Evolutionary conservation across 1,139 yeast species (phyloP), one percentile per base, ranked within the genome.

Genomic region (Yarrowia galli): DNA sequence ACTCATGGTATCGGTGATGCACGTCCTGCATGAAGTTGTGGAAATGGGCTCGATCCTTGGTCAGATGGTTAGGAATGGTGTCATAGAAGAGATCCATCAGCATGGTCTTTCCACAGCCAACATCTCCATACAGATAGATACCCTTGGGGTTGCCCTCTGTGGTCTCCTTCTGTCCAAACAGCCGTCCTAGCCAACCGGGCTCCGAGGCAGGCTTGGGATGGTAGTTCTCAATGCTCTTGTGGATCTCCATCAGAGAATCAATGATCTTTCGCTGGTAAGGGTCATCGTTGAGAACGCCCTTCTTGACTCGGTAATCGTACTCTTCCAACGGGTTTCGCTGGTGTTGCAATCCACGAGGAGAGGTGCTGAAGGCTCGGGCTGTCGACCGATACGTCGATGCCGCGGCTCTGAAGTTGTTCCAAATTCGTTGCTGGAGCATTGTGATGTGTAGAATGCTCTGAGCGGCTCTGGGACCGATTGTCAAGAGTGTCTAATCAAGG

Each of bases 21-120:
- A 95, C 84, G 73, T 88, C 87, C 77, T 95, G 98, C 98, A 95
- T 95, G 77, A 95, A 95, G 72, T 92, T 97, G 78, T 95, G 99
- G 83, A 95, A 95, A 79, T 95, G 99, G 64, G 93, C 82, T 71
- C 99, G 82, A 73, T 82, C 85, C 74, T 92, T 92, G 32, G 95
- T 84, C 69, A 95, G 79, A 75, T 89, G 92, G 0, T 77, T 67
- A 0, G 98, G 98, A 18, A 95, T 83, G 0, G 97, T 91, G 25
- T 85, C 81, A 78, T 92, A 95, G 74, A 95, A 95, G 73, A 95
- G 82, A 78, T 95, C 99, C 98, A 95, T 93, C 71, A 95, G 82
- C 98, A 95, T 95, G 6, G 99, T 95, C 76, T 95, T 95, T 12
- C 99, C 99, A 79, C 98, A 92, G 4, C 99, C 99, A 56, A 95